These are phyloP conservation scores for Barnettozyma siamensis DNA, from an alignment of 805 yeast species.

Conservation along the genomic window DNA sequence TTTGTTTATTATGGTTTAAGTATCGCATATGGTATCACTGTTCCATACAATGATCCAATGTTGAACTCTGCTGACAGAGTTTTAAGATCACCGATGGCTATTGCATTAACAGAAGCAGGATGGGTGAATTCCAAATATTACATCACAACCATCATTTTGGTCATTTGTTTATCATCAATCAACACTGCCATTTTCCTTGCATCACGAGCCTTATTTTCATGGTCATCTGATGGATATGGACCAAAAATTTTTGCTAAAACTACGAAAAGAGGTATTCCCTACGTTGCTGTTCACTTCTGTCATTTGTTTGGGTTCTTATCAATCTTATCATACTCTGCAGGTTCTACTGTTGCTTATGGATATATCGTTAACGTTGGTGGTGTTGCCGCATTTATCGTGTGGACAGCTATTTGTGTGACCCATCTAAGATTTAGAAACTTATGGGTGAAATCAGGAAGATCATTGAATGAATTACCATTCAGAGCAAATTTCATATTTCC, in stretches of 20 bases:
- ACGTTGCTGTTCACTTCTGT: conserved; percentile 50
- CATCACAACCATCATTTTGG: conserved; percentile 60
- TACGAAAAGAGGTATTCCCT: conserved; percentile 59
- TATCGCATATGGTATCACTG: conserved; percentile 44
- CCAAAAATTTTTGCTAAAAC: conserved; percentile 49
- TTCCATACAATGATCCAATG: conserved; percentile 59
- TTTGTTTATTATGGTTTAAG: conserved; percentile 50
- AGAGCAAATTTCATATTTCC: conserved; percentile 50
- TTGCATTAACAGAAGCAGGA: conserved; percentile 65
- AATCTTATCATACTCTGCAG: conserved; percentile 44
- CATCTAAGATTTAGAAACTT: conserved; percentile 67
- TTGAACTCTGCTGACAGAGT: conserved; percentile 31
- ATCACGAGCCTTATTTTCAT: conserved; percentile 57
- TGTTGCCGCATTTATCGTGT: conserved; percentile 66
- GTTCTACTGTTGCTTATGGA: conserved; percentile 54
- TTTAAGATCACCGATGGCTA: conserved; percentile 62
- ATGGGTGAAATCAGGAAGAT: conserved; percentile 51
- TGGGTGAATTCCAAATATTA: conserved; percentile 59
- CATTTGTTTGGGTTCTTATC: conserved; percentile 58
- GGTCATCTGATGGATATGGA: conserved; percentile 57
- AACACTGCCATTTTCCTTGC: conserved; percentile 67
- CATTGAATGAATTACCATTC: conserved; percentile 63
- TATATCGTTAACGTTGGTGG: conserved; percentile 72
- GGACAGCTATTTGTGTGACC: conserved; percentile 57
- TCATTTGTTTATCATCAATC: conserved; percentile 63